Evolutionary conservation across 345 rosid species (phyloP).

Genomic region (Nephelium lappaceum): DNA sequence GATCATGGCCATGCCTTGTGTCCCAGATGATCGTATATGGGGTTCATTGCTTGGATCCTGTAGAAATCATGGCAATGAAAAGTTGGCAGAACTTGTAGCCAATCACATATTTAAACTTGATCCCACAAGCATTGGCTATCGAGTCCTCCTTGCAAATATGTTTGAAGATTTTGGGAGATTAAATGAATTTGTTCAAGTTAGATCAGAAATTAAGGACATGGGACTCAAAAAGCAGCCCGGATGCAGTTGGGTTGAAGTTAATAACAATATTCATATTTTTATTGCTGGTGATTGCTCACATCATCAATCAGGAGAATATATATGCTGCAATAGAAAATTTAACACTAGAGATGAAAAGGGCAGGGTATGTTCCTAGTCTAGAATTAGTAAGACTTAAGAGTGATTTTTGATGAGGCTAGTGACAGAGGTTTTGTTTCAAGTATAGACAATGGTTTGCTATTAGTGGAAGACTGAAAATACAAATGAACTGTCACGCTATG

Average conservation of each 20-base stretch:
- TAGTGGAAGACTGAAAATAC: background rate
- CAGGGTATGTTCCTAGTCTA: conserved; percentile 31
- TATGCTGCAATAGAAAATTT: conserved; percentile 32
- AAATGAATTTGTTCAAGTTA: conserved; percentile 25
- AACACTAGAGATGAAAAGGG: conserved; percentile 33
- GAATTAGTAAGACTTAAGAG: background rate
- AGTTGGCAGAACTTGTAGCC: conserved; percentile 42
- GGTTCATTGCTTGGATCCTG: conserved; percentile 58
- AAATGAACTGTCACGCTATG: background rate
- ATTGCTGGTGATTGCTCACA: conserved; percentile 39
- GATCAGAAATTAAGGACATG: conserved; percentile 37
- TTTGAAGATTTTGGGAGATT: conserved; percentile 40
- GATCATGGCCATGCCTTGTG: conserved; percentile 42
- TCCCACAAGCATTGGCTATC: conserved; percentile 39
- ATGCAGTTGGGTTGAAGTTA: conserved; percentile 58
- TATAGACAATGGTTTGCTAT: background rate
- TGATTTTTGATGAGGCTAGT: conserved; percentile 8
- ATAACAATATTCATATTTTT: conserved; percentile 32
- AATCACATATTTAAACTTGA: conserved; percentile 39
- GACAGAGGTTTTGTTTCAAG: background rate
- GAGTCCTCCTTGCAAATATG: conserved; percentile 44
- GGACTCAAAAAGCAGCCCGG: conserved; percentile 51
- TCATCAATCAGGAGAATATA: conserved; percentile 32
- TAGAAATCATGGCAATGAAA: conserved; percentile 40
- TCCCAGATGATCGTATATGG: conserved; percentile 49